These are phyloP conservation scores for Solanum neorickii DNA, from an alignment of 257 asterid genomes.

Conservation along the genomic window DNA sequence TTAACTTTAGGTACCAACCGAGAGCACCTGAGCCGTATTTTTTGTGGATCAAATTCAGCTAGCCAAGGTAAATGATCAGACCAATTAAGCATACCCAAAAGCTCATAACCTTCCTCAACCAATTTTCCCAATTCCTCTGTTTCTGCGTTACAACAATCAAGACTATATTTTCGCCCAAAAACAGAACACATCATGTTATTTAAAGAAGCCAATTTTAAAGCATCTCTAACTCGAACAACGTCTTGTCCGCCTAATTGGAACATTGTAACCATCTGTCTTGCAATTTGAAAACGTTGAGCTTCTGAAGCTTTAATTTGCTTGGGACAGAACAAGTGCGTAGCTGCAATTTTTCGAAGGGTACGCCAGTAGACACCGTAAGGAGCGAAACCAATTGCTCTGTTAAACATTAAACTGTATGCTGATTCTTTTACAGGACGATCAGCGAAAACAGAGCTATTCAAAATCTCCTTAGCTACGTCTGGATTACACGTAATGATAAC, in stretches of 20 bases:
- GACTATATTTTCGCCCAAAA: constrained; percentile 41
- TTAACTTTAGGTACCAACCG: constrained; percentile 57
- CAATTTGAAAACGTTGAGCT: constrained; percentile 38
- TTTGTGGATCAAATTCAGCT: constrained; percentile 53
- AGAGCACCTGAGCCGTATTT: constrained; percentile 49
- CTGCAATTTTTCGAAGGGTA: constrained; percentile 47
- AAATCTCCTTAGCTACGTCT: constrained; percentile 43
- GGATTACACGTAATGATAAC: constrained; percentile 56
- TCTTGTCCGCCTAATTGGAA: background rate
- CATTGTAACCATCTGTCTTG: constrained; percentile 27
- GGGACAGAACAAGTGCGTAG: constrained; percentile 60
- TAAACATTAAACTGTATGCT: constrained; percentile 68
- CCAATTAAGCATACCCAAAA: constrained; percentile 61
- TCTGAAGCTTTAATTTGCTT: constrained; percentile 42
- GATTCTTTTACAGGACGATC: constrained; percentile 74
- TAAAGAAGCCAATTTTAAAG: constrained; percentile 54
- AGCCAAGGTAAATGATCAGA: constrained; percentile 65
- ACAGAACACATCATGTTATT: constrained; percentile 73
- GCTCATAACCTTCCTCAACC: constrained; percentile 63
- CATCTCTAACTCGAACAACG: constrained; percentile 34
- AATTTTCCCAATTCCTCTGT: constrained; percentile 31
- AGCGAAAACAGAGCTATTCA: constrained; percentile 43
- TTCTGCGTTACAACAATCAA: constrained; percentile 12
- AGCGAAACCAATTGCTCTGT: constrained; percentile 76
- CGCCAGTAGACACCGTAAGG: constrained; percentile 78